Conservation (phyloP, 2,329 filamentous ascomycete genomes). For the Lachnellula hyalina region DNA sequence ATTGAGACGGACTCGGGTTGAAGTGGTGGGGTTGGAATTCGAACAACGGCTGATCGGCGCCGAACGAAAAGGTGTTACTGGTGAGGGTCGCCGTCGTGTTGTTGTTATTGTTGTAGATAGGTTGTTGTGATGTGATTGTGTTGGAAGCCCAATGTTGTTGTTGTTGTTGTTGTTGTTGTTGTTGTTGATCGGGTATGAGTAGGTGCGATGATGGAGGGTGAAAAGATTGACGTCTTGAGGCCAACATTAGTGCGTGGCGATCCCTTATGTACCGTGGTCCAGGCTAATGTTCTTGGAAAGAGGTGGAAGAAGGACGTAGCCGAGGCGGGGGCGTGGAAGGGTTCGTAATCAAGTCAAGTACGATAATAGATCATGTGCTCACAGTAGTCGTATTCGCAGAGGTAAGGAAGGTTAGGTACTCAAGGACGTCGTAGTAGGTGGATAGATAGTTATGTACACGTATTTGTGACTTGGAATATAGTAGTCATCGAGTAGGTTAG, state of each 20-base stretch:
- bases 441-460: too few relatives aligned
- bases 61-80: conserved; percentile 19
- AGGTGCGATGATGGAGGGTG: background rate
- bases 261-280: background rate
- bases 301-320: too few relatives aligned
- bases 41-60: conserved; percentile 22
- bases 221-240: background rate
- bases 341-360: too few relatives aligned
- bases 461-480: too few relatives aligned
- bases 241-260: background rate
- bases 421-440: too few relatives aligned
- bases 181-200: conserved; percentile 2
- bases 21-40: conserved; percentile 20
- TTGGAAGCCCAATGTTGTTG: background rate
- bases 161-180: conserved; percentile 1
- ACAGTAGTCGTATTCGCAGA: too few relatives aligned
- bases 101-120: conserved; percentile 13
- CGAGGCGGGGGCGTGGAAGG: too few relatives aligned
- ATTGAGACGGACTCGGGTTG: conserved; percentile 17
- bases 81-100: conserved; percentile 11
- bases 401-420: too few relatives aligned
- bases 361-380: too few relatives aligned
- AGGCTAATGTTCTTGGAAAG: too few relatives aligned
- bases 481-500: too few relatives aligned
- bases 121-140: conserved; percentile 15